Evolutionary conservation across 805 yeast species (phyloP), one percentile per base, ranked within the genome.

Genomic region (Candida ipomoeae): DNA sequence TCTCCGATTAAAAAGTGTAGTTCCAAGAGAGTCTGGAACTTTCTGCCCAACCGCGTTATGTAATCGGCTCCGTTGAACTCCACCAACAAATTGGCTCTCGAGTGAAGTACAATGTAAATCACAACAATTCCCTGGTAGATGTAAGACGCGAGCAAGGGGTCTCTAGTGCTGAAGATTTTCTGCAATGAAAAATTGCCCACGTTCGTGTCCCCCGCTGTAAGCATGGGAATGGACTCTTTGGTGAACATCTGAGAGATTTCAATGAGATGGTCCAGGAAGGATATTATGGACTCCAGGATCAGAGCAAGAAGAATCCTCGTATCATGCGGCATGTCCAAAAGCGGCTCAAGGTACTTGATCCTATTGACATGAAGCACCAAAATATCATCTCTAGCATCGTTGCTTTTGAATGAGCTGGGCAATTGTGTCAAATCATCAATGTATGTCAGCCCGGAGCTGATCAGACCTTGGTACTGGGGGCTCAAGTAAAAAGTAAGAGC

Each of bases 121-220:
- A 78, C 81, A 48, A 79, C 75, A 46, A 79, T 65, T 2, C 82
- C 80, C 57, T 79, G 83, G 59, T 78, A 77, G 10, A 77, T 63
- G 47, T 77, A 78, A 2, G 79, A 69, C 55, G 75, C 76, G 47
- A 77, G 69, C 50, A 77, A 77, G 15, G 82, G 83, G 52, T 70
- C 75, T 39, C 62, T 66, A 36, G 56, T 63, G 55, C 68, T 64
- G 67, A 69, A 78, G 49, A 61, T 65, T 61, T 63, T 70, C 46
- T 64, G 74, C 46, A 68, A 55, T 11, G 62, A 57, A 8, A 58
- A 50, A 31, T 40, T 40, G 17, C 41, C 52, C 41, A 37, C 43
- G n/a, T 38, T 47, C 36, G 49, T 48, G 36, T 51, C 46, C n/a
- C 40, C 38, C 7, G 45, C 41, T n/a, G 44, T 41, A 21, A 51